Evolutionary conservation across 108 stramenopile species (phyloP).

Genomic region (Parietichytrium sp.): DNA sequence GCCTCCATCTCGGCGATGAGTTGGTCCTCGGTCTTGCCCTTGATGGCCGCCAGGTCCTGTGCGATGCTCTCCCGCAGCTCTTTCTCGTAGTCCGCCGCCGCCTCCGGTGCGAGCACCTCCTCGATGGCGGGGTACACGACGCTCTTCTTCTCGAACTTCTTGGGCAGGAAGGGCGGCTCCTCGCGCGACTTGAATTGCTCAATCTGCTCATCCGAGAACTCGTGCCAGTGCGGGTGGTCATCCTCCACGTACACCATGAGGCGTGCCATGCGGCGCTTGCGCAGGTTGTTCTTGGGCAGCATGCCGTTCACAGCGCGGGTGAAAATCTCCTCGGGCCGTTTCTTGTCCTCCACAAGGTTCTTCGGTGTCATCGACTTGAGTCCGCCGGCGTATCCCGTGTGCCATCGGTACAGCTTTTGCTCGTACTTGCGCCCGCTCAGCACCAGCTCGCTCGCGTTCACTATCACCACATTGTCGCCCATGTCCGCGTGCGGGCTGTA

Average conservation of each 20-base stretch:
- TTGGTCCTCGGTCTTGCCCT: no score
- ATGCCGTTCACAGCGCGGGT: slow-evolving; percentile 58
- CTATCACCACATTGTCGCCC: slow-evolving; percentile 63
- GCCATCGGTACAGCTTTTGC: slow-evolving; percentile 62
- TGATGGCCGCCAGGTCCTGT: no score
- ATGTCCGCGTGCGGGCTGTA: slow-evolving; percentile 58
- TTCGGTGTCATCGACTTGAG: slow-evolving; percentile 50
- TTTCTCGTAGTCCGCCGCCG: no score
- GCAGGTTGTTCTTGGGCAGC: slow-evolving; percentile 61
- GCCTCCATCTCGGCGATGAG: no score
- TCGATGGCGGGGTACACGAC: no score
- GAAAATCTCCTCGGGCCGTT: slow-evolving; percentile 43
- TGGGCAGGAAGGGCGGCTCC: no score
- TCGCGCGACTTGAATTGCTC: no score
- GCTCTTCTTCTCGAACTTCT: no score
- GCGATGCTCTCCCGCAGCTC: no score
- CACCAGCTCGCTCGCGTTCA: slow-evolving; percentile 56
- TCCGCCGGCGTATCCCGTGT: slow-evolving; percentile 64
- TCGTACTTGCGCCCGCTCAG: slow-evolving; percentile 57
- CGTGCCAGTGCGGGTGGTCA: slow-evolving; percentile 43
- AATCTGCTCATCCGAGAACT: slow-evolving; percentile 23
- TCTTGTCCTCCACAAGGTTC: slow-evolving; percentile 43
- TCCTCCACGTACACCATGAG: slow-evolving; percentile 53
- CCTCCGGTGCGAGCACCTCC: no score
- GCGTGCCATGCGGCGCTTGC: slow-evolving; percentile 41